A percentile compares a stretch with the other conserved stretches of the same genome.
Conservation (phyloP, 257 asterid genomes). For the Ophiorrhiza pumila region DNA sequence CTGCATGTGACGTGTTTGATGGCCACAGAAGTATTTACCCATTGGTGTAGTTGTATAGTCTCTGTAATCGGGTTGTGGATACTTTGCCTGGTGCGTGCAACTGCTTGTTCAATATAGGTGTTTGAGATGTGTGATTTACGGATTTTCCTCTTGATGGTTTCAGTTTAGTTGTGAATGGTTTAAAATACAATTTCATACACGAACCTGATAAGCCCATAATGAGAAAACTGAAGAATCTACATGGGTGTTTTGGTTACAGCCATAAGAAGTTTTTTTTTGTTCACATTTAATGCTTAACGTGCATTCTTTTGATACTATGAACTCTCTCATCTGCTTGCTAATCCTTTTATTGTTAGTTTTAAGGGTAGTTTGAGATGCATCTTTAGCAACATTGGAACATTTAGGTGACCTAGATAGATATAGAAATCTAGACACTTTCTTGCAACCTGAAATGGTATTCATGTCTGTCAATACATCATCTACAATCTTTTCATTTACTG, state of each 20-base stretch:
- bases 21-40: background rate
- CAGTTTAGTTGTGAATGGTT: slow-evolving; percentile 1
- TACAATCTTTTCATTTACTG: background rate
- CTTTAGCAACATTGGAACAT: background rate
- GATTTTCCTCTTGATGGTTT: background rate
- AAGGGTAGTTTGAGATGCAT: background rate
- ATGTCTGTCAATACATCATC: background rate
- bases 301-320: background rate
- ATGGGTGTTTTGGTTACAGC: background rate
- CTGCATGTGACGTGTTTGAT: background rate
- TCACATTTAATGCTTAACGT: background rate
- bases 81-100: background rate
- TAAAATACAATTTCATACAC: background rate
- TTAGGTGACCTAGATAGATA: background rate
- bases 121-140: background rate
- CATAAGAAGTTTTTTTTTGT: background rate
- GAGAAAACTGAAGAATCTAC: background rate
- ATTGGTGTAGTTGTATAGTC: too few species aligned
- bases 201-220: background rate
- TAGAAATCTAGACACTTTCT: too few species aligned
- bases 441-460: background rate
- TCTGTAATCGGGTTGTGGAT: background rate
- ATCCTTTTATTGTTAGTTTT: background rate
- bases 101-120: background rate
- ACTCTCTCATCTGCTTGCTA: background rate